Evolutionary conservation across 352 stramenopile species (phyloP).

Genomic region (Phytophthora europaea): DNA sequence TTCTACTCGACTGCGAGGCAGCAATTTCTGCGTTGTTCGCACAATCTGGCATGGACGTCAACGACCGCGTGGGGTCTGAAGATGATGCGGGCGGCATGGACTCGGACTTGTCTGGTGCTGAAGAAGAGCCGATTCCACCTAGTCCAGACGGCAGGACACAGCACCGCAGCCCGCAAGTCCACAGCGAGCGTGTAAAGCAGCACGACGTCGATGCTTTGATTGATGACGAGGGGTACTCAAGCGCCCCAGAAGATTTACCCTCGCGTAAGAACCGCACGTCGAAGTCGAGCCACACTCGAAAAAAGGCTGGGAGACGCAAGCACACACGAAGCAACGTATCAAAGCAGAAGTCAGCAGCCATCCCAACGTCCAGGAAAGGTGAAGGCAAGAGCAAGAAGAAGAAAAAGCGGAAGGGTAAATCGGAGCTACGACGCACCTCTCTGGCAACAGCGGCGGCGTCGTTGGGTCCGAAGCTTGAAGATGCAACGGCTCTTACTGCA

Average conservation of each 20-base stretch:
- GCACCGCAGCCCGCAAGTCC: background rate
- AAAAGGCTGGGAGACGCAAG: conserved; percentile 32
- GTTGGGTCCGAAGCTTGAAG: conserved; percentile 15
- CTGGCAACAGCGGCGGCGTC: conserved; percentile 1
- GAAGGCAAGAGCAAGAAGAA: conserved; percentile 40
- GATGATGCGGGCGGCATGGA: conserved; percentile 36
- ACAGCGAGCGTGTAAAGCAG: conserved; percentile 4
- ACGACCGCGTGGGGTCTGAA: conserved; percentile 27
- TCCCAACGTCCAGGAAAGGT: conserved; percentile 21
- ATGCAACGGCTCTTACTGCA: conserved; percentile 1
- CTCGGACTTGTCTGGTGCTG: conserved; percentile 74
- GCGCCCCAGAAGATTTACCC: conserved; percentile 39
- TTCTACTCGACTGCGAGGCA: conserved; percentile 72
- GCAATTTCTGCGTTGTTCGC: conserved; percentile 69
- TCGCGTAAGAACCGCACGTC: conserved; percentile 20
- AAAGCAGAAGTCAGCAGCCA: conserved; percentile 29
- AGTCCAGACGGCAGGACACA: conserved; percentile 24
- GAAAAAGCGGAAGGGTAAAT: conserved; percentile 31
- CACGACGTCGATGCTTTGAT: background rate
- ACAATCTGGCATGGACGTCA: conserved; percentile 29
- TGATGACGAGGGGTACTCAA: conserved; percentile 43
- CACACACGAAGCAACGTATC: conserved; percentile 10
- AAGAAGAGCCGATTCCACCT: conserved; percentile 73
- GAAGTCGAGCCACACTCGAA: conserved; percentile 5
- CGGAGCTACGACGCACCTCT: conserved; percentile 12